phyloP scores from a whole-genome alignment of 805 yeast species.

The Metschnikowia sp. region DNA sequence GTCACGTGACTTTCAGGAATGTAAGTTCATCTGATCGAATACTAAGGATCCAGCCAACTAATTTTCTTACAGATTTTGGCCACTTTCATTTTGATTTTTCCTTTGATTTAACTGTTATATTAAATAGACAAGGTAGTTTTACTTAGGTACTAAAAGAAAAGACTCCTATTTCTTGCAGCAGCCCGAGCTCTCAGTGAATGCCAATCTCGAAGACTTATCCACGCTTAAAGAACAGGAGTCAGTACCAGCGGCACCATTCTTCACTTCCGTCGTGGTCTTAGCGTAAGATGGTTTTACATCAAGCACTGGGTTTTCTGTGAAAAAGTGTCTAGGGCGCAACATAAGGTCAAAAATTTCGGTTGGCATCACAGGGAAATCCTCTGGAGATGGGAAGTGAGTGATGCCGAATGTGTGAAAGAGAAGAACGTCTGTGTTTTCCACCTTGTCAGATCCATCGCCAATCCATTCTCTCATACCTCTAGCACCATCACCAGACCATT shows the following conservation, averaged over 20 bases:
- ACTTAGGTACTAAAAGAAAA: not conserved
- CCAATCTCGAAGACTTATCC: slow-evolving; percentile 51
- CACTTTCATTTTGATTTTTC: not conserved
- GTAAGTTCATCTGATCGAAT: too few relatives aligned
- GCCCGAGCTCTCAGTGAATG: slow-evolving; percentile 39
- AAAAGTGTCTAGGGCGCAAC: slow-evolving; percentile 77
- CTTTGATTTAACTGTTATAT: not conserved
- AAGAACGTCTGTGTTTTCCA: slow-evolving; percentile 69
- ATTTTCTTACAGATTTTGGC: too few relatives aligned
- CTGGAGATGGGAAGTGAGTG: slow-evolving; percentile 85
- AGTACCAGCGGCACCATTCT: slow-evolving; percentile 32
- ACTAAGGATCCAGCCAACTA: too few relatives aligned
- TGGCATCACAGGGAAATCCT: slow-evolving; percentile 88
- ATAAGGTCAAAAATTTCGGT: slow-evolving; percentile 74
- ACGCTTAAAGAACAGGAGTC: slow-evolving; percentile 35
- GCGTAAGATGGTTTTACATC: slow-evolving; percentile 66
- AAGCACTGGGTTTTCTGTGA: slow-evolving; percentile 71
- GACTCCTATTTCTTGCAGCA: slow-evolving; percentile 23
- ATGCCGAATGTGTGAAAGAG: slow-evolving; percentile 82
- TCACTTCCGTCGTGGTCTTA: slow-evolving; percentile 41
- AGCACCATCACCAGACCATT: slow-evolving; percentile 67
- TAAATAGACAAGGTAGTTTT: too few relatives aligned
- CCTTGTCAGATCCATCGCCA: slow-evolving; percentile 54
- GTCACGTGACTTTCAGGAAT: too few relatives aligned
- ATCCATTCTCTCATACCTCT: slow-evolving; percentile 68